Evolutionary conservation across 768 basidiomycete species (phyloP).

Genomic region (Mycena rebaudengoi): DNA sequence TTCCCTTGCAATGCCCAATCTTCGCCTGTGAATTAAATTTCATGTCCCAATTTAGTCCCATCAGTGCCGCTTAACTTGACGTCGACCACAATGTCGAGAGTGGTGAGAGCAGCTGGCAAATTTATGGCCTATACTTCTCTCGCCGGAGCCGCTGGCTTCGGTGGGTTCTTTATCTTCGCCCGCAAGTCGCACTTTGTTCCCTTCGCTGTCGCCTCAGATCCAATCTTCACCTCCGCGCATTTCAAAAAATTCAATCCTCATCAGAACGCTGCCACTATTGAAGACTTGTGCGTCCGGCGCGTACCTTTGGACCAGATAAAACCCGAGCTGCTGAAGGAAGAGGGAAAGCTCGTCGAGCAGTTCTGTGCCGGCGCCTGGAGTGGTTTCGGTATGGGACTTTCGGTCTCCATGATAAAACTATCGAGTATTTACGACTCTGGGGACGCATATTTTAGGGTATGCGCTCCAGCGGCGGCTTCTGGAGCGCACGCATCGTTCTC

Average conservation of each 20-base stretch:
- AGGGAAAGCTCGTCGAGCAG: slow-evolving; percentile 24
- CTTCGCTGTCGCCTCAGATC: slow-evolving; percentile 10
- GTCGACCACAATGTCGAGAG: slow-evolving; percentile 22
- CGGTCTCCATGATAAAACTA: too few species aligned
- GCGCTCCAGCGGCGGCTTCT: slow-evolving; percentile 25
- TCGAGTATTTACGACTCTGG: neutral
- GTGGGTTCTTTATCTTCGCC: slow-evolving; percentile 24
- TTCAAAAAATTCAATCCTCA: slow-evolving; percentile 26
- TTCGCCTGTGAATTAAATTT: neutral
- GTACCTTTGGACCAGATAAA: slow-evolving; percentile 24
- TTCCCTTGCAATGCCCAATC: too few species aligned
- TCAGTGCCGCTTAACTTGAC: too few species aligned
- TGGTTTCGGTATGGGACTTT: slow-evolving; percentile 28
- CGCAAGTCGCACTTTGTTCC: slow-evolving; percentile 25
- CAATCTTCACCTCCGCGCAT: slow-evolving; percentile 15
- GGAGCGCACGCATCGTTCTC: slow-evolving; percentile 22
- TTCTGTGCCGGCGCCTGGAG: slow-evolving; percentile 26
- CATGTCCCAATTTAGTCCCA: neutral
- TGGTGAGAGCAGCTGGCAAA: slow-evolving; percentile 14
- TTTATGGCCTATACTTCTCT: slow-evolving; percentile 15
- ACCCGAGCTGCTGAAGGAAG: slow-evolving; percentile 22
- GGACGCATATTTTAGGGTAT: slow-evolving; percentile 12
- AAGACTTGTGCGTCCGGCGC: slow-evolving; percentile 24
- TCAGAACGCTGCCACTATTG: slow-evolving; percentile 9
- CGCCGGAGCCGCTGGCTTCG: slow-evolving; percentile 22